phyloP scores from a whole-genome alignment of 768 basidiomycete species.

The Pleurotus salmoneostramineus region DNA sequence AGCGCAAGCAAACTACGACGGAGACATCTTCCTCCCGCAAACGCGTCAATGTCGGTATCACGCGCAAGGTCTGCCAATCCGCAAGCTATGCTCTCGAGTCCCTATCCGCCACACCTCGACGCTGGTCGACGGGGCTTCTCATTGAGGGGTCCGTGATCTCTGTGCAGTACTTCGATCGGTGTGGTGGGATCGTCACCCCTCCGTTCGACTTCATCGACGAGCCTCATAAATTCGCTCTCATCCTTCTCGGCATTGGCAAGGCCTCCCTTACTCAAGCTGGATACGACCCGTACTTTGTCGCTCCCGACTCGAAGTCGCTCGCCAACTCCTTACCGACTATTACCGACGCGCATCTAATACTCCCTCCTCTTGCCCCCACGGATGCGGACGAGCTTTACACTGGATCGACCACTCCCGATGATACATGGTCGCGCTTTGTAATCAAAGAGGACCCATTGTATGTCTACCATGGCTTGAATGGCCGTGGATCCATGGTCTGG shows the following conservation, averaged over 20 bases:
- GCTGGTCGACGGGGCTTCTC: constrained; percentile 17
- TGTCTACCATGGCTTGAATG: constrained; percentile 10
- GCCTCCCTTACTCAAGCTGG: constrained; percentile 8
- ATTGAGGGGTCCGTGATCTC: constrained; percentile 14
- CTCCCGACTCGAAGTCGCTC: background rate
- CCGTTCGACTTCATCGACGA: constrained; percentile 16
- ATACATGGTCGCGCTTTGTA: background rate
- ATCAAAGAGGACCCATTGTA: constrained; percentile 4
- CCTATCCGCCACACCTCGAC: constrained; percentile 12
- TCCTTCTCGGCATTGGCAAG: background rate
- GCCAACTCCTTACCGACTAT: background rate
- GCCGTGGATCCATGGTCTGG: constrained; percentile 17
- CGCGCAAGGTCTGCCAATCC: background rate
- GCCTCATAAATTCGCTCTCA: constrained; percentile 15
- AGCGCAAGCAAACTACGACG: background rate
- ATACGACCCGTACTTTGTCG: constrained; percentile 13
- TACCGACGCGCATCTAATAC: background rate
- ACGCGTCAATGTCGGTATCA: background rate
- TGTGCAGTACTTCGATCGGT: constrained; percentile 24
- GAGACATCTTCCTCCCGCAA: background rate
- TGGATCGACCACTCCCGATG: background rate
- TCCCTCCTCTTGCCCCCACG: background rate
- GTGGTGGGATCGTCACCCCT: constrained; percentile 14
- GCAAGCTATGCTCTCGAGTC: constrained; percentile 13
- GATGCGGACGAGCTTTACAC: background rate